A percentile compares a stretch with the other conserved stretches of the same genome.
Conservation (phyloP, 2,329 filamentous ascomycete species). For the Amauroascus niger region DNA sequence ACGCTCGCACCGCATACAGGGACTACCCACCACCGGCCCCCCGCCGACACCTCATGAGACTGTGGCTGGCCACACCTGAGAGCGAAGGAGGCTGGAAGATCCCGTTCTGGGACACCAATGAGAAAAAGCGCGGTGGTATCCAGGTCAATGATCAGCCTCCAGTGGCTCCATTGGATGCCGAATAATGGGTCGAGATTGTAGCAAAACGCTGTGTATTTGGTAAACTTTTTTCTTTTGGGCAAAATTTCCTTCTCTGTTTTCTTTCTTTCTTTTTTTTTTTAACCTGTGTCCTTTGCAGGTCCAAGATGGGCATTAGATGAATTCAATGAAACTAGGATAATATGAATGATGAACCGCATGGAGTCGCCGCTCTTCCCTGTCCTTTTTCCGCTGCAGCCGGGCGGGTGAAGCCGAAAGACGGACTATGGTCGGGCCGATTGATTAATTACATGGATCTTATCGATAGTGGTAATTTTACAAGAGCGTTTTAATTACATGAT, state of each 20-base stretch:
- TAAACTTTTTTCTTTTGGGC: neutral
- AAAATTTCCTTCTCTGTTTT: neutral
- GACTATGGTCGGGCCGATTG: neutral
- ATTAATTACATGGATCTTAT: neutral
- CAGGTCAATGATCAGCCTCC: constrained; percentile 75
- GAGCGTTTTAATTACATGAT: constrained; percentile 2
- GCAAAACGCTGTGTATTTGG: neutral
- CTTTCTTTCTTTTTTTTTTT: no score
- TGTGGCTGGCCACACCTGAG: constrained; percentile 78
- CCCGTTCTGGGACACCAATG: constrained; percentile 68
- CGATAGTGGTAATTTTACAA: constrained; percentile 1
- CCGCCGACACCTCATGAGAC: constrained; percentile 65
- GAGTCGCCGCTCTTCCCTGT: neutral
- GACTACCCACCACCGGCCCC: constrained; percentile 60
- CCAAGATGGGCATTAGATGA: neutral
- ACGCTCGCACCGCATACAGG: constrained; percentile 71
- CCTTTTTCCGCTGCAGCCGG: neutral
- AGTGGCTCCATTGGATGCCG: constrained; percentile 64
- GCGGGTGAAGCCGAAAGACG: neutral
- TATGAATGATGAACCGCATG: neutral
- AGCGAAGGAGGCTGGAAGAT: constrained; percentile 74
- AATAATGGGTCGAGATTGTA: constrained; percentile 41
- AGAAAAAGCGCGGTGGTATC: constrained; percentile 82
- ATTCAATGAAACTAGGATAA: neutral
- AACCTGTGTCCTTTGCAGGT: neutral